Percentiles rank a stretch among this genome's conserved stretches.
Evolutionary conservation across 192 early-diverging fungal species (phyloP).

Genomic region (Podila verticillata): DNA sequence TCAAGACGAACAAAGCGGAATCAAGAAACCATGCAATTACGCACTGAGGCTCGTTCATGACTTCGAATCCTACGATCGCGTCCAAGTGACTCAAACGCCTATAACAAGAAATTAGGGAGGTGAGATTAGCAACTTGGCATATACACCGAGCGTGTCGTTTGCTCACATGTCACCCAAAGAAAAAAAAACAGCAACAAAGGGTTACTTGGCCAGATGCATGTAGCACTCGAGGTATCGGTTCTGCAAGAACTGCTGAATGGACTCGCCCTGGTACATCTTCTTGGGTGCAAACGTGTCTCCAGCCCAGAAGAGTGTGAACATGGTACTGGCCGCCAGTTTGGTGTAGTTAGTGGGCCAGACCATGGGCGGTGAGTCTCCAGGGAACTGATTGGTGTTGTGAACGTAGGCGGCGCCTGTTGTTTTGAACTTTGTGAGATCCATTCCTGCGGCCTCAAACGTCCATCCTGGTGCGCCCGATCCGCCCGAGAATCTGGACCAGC

Average conservation of each 20-base stretch:
- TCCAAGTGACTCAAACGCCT: slow-evolving; percentile 72
- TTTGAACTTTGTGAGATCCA: slow-evolving; percentile 80
- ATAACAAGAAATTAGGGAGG: neutral
- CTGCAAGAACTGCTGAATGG: slow-evolving; percentile 75
- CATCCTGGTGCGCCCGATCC: slow-evolving; percentile 88
- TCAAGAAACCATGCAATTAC: slow-evolving; percentile 4
- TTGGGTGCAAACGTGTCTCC: slow-evolving; percentile 80
- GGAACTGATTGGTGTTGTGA: slow-evolving; percentile 69
- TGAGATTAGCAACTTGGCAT: slow-evolving; percentile 7
- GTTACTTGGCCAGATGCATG: slow-evolving; percentile 71
- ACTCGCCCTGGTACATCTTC: slow-evolving; percentile 69
- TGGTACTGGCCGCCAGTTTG: slow-evolving; percentile 82
- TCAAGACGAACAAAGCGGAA: neutral
- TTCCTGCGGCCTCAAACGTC: slow-evolving; percentile 85
- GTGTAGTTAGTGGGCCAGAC: slow-evolving; percentile 92
- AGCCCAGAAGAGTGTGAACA: slow-evolving; percentile 88
- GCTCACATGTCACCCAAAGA: neutral
- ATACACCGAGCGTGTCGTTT: too few relatives aligned
- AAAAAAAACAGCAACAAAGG: neutral
- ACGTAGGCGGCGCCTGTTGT: slow-evolving; percentile 81
- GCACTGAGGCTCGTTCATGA: slow-evolving; percentile 80
- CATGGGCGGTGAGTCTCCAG: slow-evolving; percentile 64
- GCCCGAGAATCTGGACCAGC: slow-evolving; percentile 81
- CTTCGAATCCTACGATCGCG: slow-evolving; percentile 81
- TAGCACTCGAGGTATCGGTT: slow-evolving; percentile 73